Conservation (phyloP, 176 grass and related monocot genomes). For the Triticum urartu region DNA sequence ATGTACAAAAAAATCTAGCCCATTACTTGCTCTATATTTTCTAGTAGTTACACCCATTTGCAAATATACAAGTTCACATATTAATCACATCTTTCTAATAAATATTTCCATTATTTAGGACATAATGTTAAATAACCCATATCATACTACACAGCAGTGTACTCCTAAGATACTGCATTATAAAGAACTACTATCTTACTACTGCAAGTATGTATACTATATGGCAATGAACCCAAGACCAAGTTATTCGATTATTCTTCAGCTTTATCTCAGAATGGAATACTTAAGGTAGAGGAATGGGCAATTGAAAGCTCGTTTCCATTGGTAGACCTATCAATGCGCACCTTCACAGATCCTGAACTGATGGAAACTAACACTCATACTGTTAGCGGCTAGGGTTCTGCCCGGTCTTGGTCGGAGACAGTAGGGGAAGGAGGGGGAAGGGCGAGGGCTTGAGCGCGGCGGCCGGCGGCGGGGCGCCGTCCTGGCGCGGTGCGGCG, state of each 20-base stretch:
- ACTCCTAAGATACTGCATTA: not conserved
- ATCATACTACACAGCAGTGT: not conserved
- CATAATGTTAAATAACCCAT: not conserved
- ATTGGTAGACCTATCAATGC: not conserved
- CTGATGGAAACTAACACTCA: not conserved
- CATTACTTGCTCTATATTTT: not conserved
- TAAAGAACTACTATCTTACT: too few species aligned
- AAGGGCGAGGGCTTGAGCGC: too few species aligned
- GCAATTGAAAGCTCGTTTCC: not conserved
- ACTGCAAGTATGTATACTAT: not conserved
- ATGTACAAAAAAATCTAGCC: not conserved
- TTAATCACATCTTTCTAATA: not conserved
- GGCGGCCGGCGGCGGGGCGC: too few species aligned
- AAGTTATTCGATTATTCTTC: not conserved
- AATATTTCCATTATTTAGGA: not conserved
- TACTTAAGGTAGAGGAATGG: not conserved
- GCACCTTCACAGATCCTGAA: not conserved
- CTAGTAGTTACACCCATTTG: slow-evolving; percentile 2
- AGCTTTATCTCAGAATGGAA: not conserved
- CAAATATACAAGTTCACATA: not conserved
- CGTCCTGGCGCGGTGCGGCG: too few species aligned
- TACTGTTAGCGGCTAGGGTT: not conserved
- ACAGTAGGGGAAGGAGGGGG: too few species aligned
- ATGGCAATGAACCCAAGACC: not conserved
- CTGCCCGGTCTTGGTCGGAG: too few species aligned